phyloP scores from a whole-genome alignment of 352 stramenopile species.

The Phytopythium sindhum region DNA sequence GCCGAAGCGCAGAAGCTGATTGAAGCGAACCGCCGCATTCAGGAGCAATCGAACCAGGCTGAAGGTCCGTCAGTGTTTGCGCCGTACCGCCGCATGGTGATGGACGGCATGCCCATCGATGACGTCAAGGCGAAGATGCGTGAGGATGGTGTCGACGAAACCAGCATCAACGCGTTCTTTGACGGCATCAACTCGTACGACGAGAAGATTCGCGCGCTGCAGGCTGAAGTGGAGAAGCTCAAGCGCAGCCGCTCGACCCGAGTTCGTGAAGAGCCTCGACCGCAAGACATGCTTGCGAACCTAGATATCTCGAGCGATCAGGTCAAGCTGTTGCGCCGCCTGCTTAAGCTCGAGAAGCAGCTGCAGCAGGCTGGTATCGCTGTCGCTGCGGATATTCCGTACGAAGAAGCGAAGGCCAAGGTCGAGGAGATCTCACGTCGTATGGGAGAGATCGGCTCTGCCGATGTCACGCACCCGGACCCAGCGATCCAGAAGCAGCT shows the following conservation, averaged over 20 bases:
- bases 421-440: conserved; percentile 88
- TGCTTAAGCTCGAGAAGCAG: conserved; percentile 84
- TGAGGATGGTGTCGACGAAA: conserved; percentile 71
- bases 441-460: conserved; percentile 91
- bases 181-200: conserved; percentile 83
- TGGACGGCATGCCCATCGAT: conserved; percentile 64
- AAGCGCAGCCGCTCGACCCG: conserved; percentile 54
- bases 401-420: conserved; percentile 90
- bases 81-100: conserved; percentile 65
- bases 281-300: conserved; percentile 65
- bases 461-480: conserved; percentile 86
- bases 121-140: conserved; percentile 75
- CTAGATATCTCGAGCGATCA: conserved; percentile 74
- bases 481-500: conserved; percentile 77
- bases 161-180: conserved; percentile 74
- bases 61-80: conserved; percentile 53
- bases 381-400: conserved; percentile 91
- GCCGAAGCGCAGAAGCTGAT: conserved; percentile 82
- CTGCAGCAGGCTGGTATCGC: conserved; percentile 82
- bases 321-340: conserved; percentile 69
- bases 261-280: conserved; percentile 44
- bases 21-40: conserved; percentile 81
- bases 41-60: conserved; percentile 45
- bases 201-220: conserved; percentile 74
- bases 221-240: conserved; percentile 83